A percentile compares a stretch with the other conserved stretches of the same genome.
Evolutionary conservation across 306 rosid genomes (phyloP).

Genomic region (Myrica gale): DNA sequence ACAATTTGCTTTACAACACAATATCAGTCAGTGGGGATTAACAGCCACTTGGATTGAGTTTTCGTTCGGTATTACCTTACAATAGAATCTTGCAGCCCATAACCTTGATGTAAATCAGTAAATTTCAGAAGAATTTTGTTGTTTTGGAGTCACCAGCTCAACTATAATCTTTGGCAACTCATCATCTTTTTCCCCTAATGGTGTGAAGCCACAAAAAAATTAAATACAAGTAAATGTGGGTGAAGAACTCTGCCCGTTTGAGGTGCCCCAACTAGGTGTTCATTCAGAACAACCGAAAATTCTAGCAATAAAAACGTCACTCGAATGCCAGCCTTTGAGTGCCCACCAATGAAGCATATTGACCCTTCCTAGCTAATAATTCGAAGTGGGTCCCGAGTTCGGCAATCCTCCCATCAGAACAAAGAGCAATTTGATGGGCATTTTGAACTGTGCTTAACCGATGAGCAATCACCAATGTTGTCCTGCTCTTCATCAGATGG

Average conservation of each 20-base stretch:
- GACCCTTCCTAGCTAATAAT: constrained; percentile 74
- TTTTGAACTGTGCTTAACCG: constrained; percentile 87
- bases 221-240: neutral
- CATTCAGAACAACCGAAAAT: constrained; percentile 14
- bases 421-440: constrained; percentile 82
- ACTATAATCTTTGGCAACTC: constrained; percentile 1
- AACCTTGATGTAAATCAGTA: neutral
- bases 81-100: neutral
- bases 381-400: constrained; percentile 82
- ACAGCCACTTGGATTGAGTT: neutral
- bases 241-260: constrained; percentile 3
- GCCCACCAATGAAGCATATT: constrained; percentile 77
- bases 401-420: constrained; percentile 62
- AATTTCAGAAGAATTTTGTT: neutral
- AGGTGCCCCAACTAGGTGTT: constrained; percentile 2
- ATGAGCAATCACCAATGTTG: constrained; percentile 91
- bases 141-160: constrained; percentile 6
- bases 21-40: neutral
- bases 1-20: no score
- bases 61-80: neutral
- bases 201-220: neutral
- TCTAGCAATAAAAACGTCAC: constrained; percentile 30
- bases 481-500: constrained; percentile 81
- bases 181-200: neutral
- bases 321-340: constrained; percentile 95